phyloP scores from a whole-genome alignment of 2,329 filamentous ascomycete species.

The Colletotrichum tamarilloi region DNA sequence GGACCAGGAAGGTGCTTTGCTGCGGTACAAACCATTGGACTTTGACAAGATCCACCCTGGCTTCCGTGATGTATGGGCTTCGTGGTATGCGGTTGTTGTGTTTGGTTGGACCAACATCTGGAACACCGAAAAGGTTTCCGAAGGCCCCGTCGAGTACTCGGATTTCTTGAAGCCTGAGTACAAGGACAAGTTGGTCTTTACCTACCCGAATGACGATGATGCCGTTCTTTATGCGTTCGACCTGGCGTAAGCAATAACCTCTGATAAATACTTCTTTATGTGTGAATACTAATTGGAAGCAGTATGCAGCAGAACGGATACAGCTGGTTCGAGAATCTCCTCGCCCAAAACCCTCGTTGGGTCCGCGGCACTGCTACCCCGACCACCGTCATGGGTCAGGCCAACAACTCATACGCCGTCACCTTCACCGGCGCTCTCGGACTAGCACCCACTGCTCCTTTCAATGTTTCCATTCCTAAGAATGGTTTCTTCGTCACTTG shows the following conservation, averaged over 20 bases:
- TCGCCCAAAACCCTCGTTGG: slow-evolving; percentile 62
- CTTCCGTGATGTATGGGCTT: slow-evolving; percentile 52
- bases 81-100: slow-evolving; percentile 54
- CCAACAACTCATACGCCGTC: slow-evolving; percentile 43
- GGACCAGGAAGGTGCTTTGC: slow-evolving; percentile 56
- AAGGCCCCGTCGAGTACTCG: slow-evolving; percentile 49
- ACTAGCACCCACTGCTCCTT: slow-evolving; percentile 31
- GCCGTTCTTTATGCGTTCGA: slow-evolving; percentile 63
- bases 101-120: slow-evolving; percentile 50
- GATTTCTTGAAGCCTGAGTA: slow-evolving; percentile 60
- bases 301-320: slow-evolving; percentile 54
- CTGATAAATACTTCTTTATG: not conserved
- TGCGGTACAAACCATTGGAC: slow-evolving; percentile 60
- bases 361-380: slow-evolving; percentile 62
- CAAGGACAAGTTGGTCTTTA: slow-evolving; percentile 64
- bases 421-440: slow-evolving; percentile 45
- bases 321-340: slow-evolving; percentile 58
- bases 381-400: slow-evolving; percentile 44
- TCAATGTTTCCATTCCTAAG: slow-evolving; percentile 45
- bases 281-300: not conserved
- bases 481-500: slow-evolving; percentile 58
- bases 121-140: slow-evolving; percentile 47
- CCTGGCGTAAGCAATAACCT: slow-evolving; percentile 52
- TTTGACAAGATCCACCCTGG: slow-evolving; percentile 55
- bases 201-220: slow-evolving; percentile 69